A percentile compares a stretch with the other conserved stretches of the same genome.
Evolutionary conservation across 225 moss, liverwort and hornwort genomes (phyloP).

Genomic region (Sphagnum tenellum): DNA sequence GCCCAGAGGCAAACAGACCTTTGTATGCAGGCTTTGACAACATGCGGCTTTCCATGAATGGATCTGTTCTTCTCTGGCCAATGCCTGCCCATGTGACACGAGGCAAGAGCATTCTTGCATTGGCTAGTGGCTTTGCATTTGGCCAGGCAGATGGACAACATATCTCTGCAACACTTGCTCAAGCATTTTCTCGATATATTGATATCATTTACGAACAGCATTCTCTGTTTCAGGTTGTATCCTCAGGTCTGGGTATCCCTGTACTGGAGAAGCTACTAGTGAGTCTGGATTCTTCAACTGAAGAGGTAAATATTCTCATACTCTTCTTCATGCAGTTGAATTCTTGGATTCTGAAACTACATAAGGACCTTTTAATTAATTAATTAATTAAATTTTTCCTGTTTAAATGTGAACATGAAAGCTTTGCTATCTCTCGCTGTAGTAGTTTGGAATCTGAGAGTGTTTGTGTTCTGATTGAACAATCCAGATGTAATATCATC

Average conservation of each 20-base stretch:
- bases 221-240: not conserved
- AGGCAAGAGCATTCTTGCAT: slow-evolving; percentile 17
- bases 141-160: not conserved
- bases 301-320: slow-evolving; percentile 19
- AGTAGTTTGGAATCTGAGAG: not conserved
- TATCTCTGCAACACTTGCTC: slow-evolving; percentile 11
- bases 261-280: slow-evolving; percentile 29
- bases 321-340: no score
- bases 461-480: not conserved
- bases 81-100: slow-evolving; percentile 32
- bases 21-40: no score
- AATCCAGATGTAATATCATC: not conserved
- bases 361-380: no score
- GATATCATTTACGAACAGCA: slow-evolving; percentile 29
- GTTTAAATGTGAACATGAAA: not conserved
- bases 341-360: no score
- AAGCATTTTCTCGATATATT: slow-evolving; percentile 25
- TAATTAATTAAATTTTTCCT: no score
- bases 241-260: not conserved
- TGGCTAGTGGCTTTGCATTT: slow-evolving; percentile 15
- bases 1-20: no score
- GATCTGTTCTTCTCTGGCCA: slow-evolving; percentile 21
- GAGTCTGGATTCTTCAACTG: slow-evolving; percentile 10
- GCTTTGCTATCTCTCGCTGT: not conserved
- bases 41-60: no score